phyloP scores from a whole-genome alignment of 164 flowering plant genomes.

The Vitis rupestris region DNA sequence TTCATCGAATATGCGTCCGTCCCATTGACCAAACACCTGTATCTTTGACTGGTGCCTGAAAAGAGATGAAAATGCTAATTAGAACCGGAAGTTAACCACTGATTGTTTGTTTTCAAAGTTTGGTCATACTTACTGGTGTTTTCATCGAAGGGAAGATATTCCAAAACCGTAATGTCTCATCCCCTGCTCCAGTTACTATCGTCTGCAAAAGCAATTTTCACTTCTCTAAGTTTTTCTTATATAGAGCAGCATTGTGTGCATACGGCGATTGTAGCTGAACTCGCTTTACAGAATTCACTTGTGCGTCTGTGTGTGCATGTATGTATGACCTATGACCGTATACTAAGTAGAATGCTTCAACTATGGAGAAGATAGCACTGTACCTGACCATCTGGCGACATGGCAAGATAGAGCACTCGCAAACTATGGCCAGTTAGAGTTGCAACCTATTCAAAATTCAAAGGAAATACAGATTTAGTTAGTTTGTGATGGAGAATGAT shows the following conservation, averaged over 20 bases:
- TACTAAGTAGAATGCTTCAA: neutral
- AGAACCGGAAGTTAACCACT: no score
- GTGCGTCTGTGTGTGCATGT: no score
- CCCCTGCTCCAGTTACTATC: slow-evolving; percentile 98
- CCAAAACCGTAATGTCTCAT: slow-evolving; percentile 96
- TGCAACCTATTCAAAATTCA: slow-evolving; percentile 62
- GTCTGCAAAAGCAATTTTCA: slow-evolving; percentile 50
- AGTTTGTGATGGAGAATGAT: neutral
- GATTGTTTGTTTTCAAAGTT: neutral
- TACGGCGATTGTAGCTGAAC: no score
- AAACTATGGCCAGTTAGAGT: slow-evolving; percentile 92
- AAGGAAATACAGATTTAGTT: neutral
- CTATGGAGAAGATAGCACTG: neutral
- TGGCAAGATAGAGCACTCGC: slow-evolving; percentile 90
- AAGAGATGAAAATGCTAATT: neutral
- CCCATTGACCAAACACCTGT: slow-evolving; percentile 91
- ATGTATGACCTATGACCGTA: neutral
- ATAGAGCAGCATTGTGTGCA: neutral
- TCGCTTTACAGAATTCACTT: no score
- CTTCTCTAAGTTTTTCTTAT: neutral
- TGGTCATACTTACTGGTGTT: slow-evolving; percentile 51
- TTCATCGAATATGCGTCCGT: slow-evolving; percentile 81
- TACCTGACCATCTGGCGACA: slow-evolving; percentile 99
- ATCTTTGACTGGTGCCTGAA: slow-evolving; percentile 80
- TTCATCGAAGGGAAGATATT: slow-evolving; percentile 89